Evolutionary conservation across 192 early-diverging fungal species (phyloP), one percentile per base, ranked within the genome.

Genomic region (Podila minutissima): DNA sequence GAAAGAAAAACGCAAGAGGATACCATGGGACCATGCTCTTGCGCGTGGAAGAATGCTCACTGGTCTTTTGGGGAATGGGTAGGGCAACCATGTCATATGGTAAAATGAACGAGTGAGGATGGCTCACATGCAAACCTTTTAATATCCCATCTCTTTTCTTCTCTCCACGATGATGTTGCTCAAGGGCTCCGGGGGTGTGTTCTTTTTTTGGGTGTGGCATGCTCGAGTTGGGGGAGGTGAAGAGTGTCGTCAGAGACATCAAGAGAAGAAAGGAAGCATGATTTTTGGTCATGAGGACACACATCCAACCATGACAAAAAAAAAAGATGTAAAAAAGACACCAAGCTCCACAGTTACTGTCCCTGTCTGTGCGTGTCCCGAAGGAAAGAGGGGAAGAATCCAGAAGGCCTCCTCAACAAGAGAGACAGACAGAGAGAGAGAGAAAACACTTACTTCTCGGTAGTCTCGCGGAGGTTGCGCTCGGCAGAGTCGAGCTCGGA

Each of bases 361-460:
- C 41, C 41, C 0, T 0, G 15, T 46, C 8, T 46, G 41, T 4
- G 13, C 12, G 41, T 15, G 41, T 46, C 41, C 11, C 3, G 41
- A 55, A 55, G 24, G 19, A 66, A 49, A 22, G 35, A 24, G 70
- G 26, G 19, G n/a, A 3, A 35, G 19, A 26, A 48, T 28, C 66
- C 10, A 20, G 19, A 59, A 48, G 53, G 9, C 35, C 10, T 11
- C 10, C 31, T n/a, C 6, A 37, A 46, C 17, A 19, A 72, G 17
- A 50, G 31, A 32, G 57, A 66, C 69, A 24, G 29, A 20, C 48
- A 51, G 57, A 66, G 72, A 24, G 29, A 20, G 55, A 51, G 19
- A 22, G 63, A 58, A 51, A 35, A 33, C 37, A 88, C 89, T 87
- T 93, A 91, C 93, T 89, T 92, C 74, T 92, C 73, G 24, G 86